Conservation (phyloP, 768 basidiomycete species). For the Tephrocybe rancida region DNA sequence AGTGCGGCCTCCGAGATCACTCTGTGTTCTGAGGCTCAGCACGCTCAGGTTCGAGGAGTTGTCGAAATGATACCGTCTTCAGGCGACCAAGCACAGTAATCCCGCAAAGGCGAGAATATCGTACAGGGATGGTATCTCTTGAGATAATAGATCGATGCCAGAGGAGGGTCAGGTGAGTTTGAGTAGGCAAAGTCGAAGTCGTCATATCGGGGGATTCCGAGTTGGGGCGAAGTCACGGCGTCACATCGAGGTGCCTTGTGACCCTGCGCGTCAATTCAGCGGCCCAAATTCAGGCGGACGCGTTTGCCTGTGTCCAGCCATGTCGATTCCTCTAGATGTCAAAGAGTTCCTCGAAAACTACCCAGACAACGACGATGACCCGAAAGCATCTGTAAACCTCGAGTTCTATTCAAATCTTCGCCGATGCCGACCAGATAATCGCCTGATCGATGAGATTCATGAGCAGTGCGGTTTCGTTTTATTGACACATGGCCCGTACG, state of each 20-base stretch:
- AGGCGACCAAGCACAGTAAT: too few relatives aligned
- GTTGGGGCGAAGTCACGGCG: not conserved
- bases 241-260: not conserved
- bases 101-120: too few relatives aligned
- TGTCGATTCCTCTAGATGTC: slow-evolving; percentile 57
- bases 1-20: too few relatives aligned
- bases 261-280: not conserved
- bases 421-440: slow-evolving; percentile 62
- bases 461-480: slow-evolving; percentile 41
- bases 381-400: slow-evolving; percentile 45
- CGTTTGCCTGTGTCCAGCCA: slow-evolving; percentile 14
- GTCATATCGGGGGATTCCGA: not conserved
- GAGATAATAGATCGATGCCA: too few relatives aligned
- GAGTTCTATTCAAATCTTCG: slow-evolving; percentile 61
- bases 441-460: slow-evolving; percentile 65
- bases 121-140: too few relatives aligned
- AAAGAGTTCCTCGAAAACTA: slow-evolving; percentile 60
- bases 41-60: too few relatives aligned
- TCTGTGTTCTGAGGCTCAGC: too few relatives aligned
- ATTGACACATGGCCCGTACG: not conserved
- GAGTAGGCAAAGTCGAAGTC: too few relatives aligned
- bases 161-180: too few relatives aligned
- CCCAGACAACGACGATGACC: slow-evolving; percentile 44
- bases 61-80: too few relatives aligned
- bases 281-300: not conserved